Evolutionary conservation across 2,329 filamentous ascomycete species (phyloP).

Genomic region (Dichotomopilus funicola): DNA sequence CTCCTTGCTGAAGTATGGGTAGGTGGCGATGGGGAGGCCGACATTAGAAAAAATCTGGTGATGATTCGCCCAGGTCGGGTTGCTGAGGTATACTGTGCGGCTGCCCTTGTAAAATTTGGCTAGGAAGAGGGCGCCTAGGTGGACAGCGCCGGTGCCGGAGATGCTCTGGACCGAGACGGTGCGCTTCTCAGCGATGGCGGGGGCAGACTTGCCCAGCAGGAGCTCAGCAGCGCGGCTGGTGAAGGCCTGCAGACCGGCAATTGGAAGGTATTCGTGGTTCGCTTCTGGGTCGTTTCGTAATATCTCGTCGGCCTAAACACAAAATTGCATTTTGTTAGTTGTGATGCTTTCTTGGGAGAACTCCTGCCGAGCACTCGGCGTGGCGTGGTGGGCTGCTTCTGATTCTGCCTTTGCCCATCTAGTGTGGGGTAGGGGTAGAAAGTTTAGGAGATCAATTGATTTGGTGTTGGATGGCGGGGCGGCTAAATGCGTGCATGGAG

Average conservation of each 20-base stretch:
- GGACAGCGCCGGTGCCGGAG: slow-evolving; percentile 92
- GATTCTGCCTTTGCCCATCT: too few relatives aligned
- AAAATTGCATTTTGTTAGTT: background rate
- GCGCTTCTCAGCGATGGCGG: slow-evolving; percentile 78
- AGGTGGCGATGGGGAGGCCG: slow-evolving; percentile 66
- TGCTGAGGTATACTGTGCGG: slow-evolving; percentile 80
- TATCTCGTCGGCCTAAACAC: slow-evolving; percentile 75
- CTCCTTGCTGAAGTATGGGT: slow-evolving; percentile 88
- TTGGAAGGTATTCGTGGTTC: slow-evolving; percentile 98
- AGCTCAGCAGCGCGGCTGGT: slow-evolving; percentile 87
- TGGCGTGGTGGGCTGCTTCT: too few relatives aligned
- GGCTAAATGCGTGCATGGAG: background rate
- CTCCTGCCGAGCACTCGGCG: too few relatives aligned
- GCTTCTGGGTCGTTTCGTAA: slow-evolving; percentile 81
- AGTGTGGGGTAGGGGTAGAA: slow-evolving; percentile 10
- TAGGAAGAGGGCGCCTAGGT: slow-evolving; percentile 90
- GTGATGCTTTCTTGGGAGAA: too few relatives aligned
- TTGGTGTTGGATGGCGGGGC: slow-evolving; percentile 10
- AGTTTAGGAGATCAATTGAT: background rate
- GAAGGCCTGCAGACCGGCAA: slow-evolving; percentile 79
- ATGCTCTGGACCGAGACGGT: slow-evolving; percentile 83
- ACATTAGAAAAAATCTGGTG: slow-evolving; percentile 97
- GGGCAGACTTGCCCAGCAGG: slow-evolving; percentile 72
- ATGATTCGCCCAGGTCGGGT: slow-evolving; percentile 98
- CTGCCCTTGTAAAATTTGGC: slow-evolving; percentile 78